Evolutionary conservation across 2,329 filamentous ascomycete species (phyloP).

Genomic region (Botrytis byssoidea): DNA sequence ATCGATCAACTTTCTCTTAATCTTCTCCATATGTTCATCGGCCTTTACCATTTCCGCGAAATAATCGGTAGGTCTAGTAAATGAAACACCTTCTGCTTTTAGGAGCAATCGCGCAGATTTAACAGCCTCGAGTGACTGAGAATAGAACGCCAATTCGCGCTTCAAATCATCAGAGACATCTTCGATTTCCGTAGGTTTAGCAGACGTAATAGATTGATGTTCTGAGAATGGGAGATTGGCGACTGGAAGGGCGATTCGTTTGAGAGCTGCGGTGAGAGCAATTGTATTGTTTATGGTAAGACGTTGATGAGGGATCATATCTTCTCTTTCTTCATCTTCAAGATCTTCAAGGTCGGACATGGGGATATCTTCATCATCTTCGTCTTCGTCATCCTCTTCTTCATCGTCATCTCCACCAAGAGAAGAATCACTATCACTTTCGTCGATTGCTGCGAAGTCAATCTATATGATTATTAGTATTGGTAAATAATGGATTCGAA

Average conservation of each 20-base stretch:
- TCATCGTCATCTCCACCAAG: conserved; percentile 46
- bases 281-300: conserved; percentile 97
- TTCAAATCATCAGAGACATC: conserved; percentile 90
- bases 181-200: conserved; percentile 67
- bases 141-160: conserved; percentile 91
- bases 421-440: conserved; percentile 58
- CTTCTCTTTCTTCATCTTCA: conserved; percentile 77
- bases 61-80: conserved; percentile 88
- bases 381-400: conserved; percentile 54
- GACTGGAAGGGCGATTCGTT: conserved; percentile 72
- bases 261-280: conserved; percentile 76
- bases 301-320: conserved; percentile 84
- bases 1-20: conserved; percentile 89
- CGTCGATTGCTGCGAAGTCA: conserved; percentile 56
- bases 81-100: conserved; percentile 78
- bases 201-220: conserved; percentile 74
- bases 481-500: neutral
- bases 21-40: conserved; percentile 96
- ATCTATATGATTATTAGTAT: conserved; percentile 41
- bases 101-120: conserved; percentile 70
- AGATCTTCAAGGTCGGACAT: conserved; percentile 82
- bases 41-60: conserved; percentile 99
- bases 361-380: conserved; percentile 83
- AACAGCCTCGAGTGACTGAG: conserved; percentile 79
- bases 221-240: conserved; percentile 73